Conservation (phyloP, 495 filamentous ascomycete genomes). For the Aspergillus mulundensis region DNA sequence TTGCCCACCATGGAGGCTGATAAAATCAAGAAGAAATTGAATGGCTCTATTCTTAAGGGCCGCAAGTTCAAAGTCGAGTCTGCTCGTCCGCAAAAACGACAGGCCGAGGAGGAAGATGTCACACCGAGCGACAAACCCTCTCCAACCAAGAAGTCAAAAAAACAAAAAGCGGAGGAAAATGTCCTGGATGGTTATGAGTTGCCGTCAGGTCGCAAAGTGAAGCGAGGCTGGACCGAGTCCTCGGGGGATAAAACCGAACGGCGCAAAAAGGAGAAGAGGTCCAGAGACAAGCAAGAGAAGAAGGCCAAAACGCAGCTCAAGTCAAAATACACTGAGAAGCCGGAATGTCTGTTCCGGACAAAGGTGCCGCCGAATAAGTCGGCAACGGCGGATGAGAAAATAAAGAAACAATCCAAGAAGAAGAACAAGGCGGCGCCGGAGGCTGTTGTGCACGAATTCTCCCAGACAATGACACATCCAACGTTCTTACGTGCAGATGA, state of each 20-base stretch:
- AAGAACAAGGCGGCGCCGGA: slow-evolving; percentile 53
- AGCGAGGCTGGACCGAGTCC: slow-evolving; percentile 84
- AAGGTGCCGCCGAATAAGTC: slow-evolving; percentile 61
- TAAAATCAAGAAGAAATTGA: slow-evolving; percentile 87
- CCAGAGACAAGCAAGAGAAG: slow-evolving; percentile 49
- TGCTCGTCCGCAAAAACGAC: slow-evolving; percentile 59
- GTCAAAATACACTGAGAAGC: slow-evolving; percentile 73
- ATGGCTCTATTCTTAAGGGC: slow-evolving; percentile 81
- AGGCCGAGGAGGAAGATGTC: slow-evolving; percentile 34
- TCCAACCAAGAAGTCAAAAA: slow-evolving; percentile 47
- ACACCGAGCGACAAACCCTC: slow-evolving; percentile 16
- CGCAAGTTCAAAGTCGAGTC: slow-evolving; percentile 78
- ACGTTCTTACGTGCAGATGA: slow-evolving; percentile 60
- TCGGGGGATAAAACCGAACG: slow-evolving; percentile 47
- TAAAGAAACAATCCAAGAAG: slow-evolving; percentile 42
- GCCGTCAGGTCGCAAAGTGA: slow-evolving; percentile 69
- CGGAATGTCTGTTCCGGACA: slow-evolving; percentile 80
- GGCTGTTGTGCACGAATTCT: slow-evolving; percentile 74
- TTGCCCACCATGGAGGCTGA: slow-evolving; percentile 76
- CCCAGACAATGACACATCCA: slow-evolving; percentile 70
- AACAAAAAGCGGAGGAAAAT: slow-evolving; percentile 59
- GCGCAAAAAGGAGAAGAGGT: slow-evolving; percentile 44
- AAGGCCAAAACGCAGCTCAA: slow-evolving; percentile 55
- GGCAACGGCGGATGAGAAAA: slow-evolving; percentile 33
- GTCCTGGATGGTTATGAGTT: slow-evolving; percentile 69